phyloP scores from a whole-genome alignment of 2,329 filamentous ascomycete species.

The Teratosphaeria viscida region DNA sequence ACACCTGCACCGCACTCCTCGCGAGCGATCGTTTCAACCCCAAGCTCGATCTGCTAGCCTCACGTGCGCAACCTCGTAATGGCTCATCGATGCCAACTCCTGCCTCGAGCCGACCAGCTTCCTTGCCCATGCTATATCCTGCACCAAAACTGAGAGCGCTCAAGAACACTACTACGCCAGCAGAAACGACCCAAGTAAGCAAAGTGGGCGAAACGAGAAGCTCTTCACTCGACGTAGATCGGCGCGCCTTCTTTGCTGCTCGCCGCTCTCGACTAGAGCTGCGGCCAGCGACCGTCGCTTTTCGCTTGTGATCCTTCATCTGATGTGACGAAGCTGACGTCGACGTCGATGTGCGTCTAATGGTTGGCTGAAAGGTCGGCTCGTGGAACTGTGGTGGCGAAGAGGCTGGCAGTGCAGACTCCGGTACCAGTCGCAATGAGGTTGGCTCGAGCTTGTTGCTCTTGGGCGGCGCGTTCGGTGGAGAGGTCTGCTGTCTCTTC shows the following conservation, averaged over 20 bases:
- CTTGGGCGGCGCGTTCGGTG: conserved; percentile 6
- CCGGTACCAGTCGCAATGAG: conserved; percentile 49
- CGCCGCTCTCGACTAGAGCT: conserved; percentile 36
- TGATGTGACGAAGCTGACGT: conserved; percentile 19
- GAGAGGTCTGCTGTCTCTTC: conserved; percentile 21
- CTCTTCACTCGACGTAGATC: conserved; percentile 14
- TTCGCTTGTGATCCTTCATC: conserved; percentile 34
- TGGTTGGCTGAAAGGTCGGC: conserved; percentile 26
- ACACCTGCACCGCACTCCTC: conserved; percentile 22
- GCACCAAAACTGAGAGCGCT: conserved; percentile 56
- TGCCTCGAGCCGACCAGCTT: conserved; percentile 15
- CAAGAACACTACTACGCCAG: conserved; percentile 53
- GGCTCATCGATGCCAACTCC: conserved; percentile 11
- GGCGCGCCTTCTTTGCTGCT: conserved; percentile 34
- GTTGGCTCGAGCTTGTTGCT: conserved; percentile 37
- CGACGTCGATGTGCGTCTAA: conserved; percentile 22
- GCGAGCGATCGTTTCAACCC: conserved; percentile 23
- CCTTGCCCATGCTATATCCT: conserved; percentile 47
- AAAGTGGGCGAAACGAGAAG: conserved; percentile 45
- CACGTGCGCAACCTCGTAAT: conserved; percentile 21
- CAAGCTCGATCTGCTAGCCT: conserved; percentile 21
- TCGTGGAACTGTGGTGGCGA: conserved; percentile 18
- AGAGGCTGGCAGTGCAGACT: conserved; percentile 39
- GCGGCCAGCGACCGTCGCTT: conserved; percentile 27
- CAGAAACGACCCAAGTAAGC: conserved; percentile 56